Conservation (phyloP, 371 early-diverging fungal genomes). For the Actinomortierella wolfii region DNA sequence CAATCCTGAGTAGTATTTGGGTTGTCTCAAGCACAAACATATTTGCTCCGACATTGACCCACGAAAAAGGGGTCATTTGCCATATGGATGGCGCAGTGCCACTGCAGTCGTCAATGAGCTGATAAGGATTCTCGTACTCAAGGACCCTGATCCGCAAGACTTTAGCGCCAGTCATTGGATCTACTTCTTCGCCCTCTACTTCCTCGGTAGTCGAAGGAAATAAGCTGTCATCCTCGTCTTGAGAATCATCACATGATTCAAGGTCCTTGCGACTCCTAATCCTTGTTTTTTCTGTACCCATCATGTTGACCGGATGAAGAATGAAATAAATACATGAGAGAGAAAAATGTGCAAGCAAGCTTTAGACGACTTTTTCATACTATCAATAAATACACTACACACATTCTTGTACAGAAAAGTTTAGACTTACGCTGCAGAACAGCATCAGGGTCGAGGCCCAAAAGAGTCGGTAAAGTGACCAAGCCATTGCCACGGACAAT, state of each 20-base stretch:
- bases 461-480: constrained; percentile 68
- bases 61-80: constrained; percentile 45
- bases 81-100: constrained; percentile 33
- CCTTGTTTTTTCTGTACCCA: constrained; percentile 20
- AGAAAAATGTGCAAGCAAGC: too few species aligned
- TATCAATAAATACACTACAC: background rate
- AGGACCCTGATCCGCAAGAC: constrained; percentile 48
- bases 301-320: constrained; percentile 1
- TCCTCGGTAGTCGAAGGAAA: constrained; percentile 5
- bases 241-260: too few species aligned
- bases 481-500: constrained; percentile 50
- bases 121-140: constrained; percentile 57
- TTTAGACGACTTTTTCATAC: too few species aligned
- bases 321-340: background rate
- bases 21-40: constrained; percentile 45
- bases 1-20: constrained; percentile 19
- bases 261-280: constrained; percentile 13
- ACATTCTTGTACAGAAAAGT: constrained; percentile 1
- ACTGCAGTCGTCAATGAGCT: constrained; percentile 51
- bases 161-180: constrained; percentile 18
- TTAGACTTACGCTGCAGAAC: constrained; percentile 47
- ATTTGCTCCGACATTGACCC: constrained; percentile 56
- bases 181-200: constrained; percentile 7
- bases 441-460: constrained; percentile 64
- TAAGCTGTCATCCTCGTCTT: constrained; percentile 12